Evolutionary conservation across 2,329 filamentous ascomycete species (phyloP), one percentile per base, ranked within the genome.

Genomic region (Fusarium domesticum): DNA sequence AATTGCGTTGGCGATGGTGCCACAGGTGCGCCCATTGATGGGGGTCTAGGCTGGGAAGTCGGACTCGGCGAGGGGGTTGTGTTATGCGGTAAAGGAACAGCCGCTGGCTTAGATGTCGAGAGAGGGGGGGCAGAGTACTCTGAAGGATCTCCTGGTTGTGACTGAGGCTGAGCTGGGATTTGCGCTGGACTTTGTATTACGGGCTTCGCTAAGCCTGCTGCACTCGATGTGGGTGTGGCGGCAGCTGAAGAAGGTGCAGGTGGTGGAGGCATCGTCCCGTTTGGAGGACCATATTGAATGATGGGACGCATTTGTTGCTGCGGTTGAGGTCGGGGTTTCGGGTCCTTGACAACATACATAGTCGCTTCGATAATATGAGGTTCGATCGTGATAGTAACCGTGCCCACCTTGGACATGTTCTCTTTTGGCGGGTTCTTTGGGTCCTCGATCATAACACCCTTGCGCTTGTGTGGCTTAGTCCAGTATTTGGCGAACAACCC

Each of bases 341-440:
- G 73, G 41, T 86, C 83, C 59, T 87, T 86, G 46, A 89, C 81
- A 16, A 79, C 77, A 60, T 77, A 90, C 72, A 90, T 80, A 36
- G 79, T 84, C 14, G 86, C 87, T 54, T 90, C 85, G 56, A 93
- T 81, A 34, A 87, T 79, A 61, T 93, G 87, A 35, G 89, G 89
- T 64, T 91, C 88, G 47, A 91, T 81, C 17, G 81, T 85, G 50
- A 95, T 81, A 25, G 83, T 83, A 50, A 87, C 83, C 54, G 78
- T 79, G 55, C 89, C 88, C 17, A 89, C 77, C 64, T 83, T 87
- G 52, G 77, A 73, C 82, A 89, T 88, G 50, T 77, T 82, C 35
- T 89, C 79, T 65, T 86, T 83, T 50, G 83, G 69, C 2, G 83
- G 84, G 57, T 87, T 87, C 54, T 82, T 81, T 6, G 77, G 72